Evolutionary conservation across 1,284 basidiomycete species (phyloP), one percentile per base, ranked within the genome.

Genomic region (Leccinum angustisporum): DNA sequence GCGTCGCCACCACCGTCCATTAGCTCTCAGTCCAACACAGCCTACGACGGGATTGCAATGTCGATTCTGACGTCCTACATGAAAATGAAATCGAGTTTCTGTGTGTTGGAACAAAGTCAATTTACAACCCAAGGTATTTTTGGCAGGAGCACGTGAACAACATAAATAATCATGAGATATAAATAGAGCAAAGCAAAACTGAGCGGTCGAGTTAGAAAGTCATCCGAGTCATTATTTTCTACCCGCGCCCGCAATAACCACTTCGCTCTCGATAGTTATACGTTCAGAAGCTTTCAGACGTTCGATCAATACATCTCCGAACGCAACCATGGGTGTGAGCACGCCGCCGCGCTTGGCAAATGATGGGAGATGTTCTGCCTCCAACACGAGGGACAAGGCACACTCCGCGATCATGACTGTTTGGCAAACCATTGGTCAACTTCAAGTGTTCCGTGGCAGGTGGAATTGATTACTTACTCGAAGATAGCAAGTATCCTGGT

Each of bases 361-460:
- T 0, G 79, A 67, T 0, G 90, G 83, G 3, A 92, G 81, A 58
- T 65, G 72, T 6, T 77, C 75, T 4, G 79, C 77, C 4, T 84
- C 79, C 1, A 89, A 79, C 34, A 88, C 75, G 54, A 94, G 78
- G 6, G 83, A 81, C 8, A 95, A 80, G 0, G 91, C 93, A 13
- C 83, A 84, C 78, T 96, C 94, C 3, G 85, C 79, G 30, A 93
- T 80, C 80, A 95, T 85, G 48, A 85, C 91, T 92, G 65, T n/a
- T 54, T 60, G 52, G 16, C 8, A 57, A 57, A 53, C 4, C 25
- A 50, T 54, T 14, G 33, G 54, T 70, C 54, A 68, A 52, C 14
- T 31, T 53, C 13, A 55, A 34, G 14, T 25, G 25, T n/a, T 38
- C 31, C 18, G 14, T 31, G 27, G 13, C 7, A 9, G 21, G 16